phyloP scores from a whole-genome alignment of 1,284 basidiomycete genomes.

The Naganishia cerealis region DNA sequence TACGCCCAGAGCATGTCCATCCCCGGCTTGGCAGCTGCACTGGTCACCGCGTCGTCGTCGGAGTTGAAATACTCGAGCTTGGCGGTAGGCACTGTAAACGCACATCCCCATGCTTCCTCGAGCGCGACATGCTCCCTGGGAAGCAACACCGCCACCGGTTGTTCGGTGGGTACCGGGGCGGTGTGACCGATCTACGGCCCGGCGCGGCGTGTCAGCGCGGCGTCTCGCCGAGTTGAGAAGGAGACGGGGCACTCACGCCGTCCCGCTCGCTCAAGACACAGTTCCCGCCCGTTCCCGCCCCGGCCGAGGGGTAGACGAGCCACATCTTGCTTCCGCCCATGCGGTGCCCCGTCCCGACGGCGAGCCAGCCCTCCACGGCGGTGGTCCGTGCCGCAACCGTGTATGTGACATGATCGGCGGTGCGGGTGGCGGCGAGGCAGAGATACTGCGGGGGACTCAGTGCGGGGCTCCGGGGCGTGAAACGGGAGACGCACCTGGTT shows the following conservation, averaged over 20 bases:
- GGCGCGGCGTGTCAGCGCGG: too few species aligned
- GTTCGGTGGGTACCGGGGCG: background rate
- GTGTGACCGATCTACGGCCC: background rate
- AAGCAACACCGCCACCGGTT: background rate
- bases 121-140: background rate
- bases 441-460: background rate
- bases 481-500: background rate
- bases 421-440: background rate
- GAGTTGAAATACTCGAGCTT: background rate
- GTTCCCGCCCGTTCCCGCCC: too few species aligned
- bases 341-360: conserved; percentile 3
- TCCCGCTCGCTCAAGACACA: conserved; percentile 18
- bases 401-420: background rate
- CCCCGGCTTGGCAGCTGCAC: background rate
- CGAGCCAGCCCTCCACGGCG: conserved; percentile 4
- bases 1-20: conserved; percentile 9
- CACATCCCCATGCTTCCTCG: background rate
- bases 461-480: background rate
- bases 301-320: background rate
- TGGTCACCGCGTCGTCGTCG: background rate
- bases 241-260: conserved; percentile 4
- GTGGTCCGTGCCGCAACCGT: background rate
- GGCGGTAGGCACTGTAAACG: background rate
- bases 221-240: too few species aligned
- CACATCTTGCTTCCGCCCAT: conserved; percentile 20